These are phyloP conservation scores for Phaseolus lunatus DNA, from an alignment of 306 rosid genomes.

Conservation along the genomic window DNA sequence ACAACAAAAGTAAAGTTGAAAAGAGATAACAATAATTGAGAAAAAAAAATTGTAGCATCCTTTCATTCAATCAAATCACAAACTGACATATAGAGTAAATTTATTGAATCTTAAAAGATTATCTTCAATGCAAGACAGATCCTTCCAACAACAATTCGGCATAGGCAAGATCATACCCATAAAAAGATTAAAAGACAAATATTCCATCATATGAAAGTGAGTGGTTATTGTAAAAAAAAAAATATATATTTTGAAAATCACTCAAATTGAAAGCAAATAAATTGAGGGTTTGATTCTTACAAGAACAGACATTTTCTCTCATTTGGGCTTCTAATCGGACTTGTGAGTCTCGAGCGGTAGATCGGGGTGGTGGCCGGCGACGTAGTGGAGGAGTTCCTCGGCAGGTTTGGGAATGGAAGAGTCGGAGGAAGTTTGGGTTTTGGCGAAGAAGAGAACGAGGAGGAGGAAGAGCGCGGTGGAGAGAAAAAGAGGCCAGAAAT, in stretches of 20 bases:
- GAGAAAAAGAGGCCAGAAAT: slow-evolving; percentile 82
- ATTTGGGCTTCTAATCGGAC: background rate
- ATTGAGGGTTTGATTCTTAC: background rate
- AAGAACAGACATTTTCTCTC: background rate
- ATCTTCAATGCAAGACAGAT: too few relatives aligned
- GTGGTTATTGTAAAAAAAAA: background rate
- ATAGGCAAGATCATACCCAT: too few relatives aligned
- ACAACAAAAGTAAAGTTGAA: background rate
- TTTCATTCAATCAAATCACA: too few relatives aligned
- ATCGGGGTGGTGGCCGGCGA: slow-evolving; percentile 63
- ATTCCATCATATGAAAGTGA: too few relatives aligned
- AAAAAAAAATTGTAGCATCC: too few relatives aligned
- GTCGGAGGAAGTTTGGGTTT: slow-evolving; percentile 50
- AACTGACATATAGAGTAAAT: too few relatives aligned
- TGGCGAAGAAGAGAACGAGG: slow-evolving; percentile 58
- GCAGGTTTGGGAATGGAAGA: slow-evolving; percentile 43
- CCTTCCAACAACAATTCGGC: too few relatives aligned
- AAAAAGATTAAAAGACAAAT: too few relatives aligned
- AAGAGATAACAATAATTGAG: background rate
- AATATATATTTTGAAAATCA: too few relatives aligned
- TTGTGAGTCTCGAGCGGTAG: slow-evolving; percentile 44
- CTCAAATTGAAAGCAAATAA: background rate
- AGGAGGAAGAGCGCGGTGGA: slow-evolving; percentile 76
- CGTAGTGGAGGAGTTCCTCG: slow-evolving; percentile 71
- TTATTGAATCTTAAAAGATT: too few relatives aligned